Conservation (phyloP, 169 alveolate genomes). For the Eimeria praecox region DNA sequence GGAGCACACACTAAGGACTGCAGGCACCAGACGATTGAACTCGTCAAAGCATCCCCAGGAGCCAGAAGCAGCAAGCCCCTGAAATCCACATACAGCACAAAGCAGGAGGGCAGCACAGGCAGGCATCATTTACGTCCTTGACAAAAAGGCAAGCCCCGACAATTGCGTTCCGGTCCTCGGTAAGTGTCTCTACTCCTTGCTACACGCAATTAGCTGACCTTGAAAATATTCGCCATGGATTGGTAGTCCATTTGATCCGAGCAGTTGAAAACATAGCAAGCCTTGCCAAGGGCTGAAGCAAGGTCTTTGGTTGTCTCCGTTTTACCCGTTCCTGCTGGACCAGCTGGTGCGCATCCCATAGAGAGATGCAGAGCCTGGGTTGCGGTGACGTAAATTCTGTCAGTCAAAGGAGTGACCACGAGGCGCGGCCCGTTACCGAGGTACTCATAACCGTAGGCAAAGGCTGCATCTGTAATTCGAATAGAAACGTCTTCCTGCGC, state of each 20-base stretch:
- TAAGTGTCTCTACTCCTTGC: not conserved
- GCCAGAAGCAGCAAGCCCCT: slow-evolving; percentile 98
- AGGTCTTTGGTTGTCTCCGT: slow-evolving; percentile 93
- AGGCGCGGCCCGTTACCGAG: slow-evolving; percentile 98
- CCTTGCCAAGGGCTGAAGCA: slow-evolving; percentile 96
- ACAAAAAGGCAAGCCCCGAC: not conserved
- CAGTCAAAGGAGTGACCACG: slow-evolving; percentile 98
- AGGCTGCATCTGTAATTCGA: slow-evolving; percentile 96
- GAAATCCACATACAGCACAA: not conserved
- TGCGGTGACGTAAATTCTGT: slow-evolving; percentile 98
- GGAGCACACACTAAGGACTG: slow-evolving; percentile 97
- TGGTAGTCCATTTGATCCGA: slow-evolving; percentile 97
- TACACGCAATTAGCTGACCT: slow-evolving; percentile 86
- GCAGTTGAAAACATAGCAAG: slow-evolving; percentile 97
- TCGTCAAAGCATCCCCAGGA: slow-evolving; percentile 99
- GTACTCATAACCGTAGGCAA: slow-evolving; percentile 97
- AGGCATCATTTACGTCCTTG: not conserved
- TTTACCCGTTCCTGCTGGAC: slow-evolving; percentile 99
- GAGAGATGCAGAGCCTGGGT: slow-evolving; percentile 97
- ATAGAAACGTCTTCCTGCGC: slow-evolving; percentile 91
- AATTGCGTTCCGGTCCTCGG: not conserved
- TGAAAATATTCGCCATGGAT: slow-evolving; percentile 98
- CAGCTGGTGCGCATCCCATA: slow-evolving; percentile 99
- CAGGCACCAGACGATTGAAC: slow-evolving; percentile 97
- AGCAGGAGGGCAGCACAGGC: not conserved